phyloP scores from a whole-genome alignment of 345 rosid species.

The Ceriops zippeliana region DNA sequence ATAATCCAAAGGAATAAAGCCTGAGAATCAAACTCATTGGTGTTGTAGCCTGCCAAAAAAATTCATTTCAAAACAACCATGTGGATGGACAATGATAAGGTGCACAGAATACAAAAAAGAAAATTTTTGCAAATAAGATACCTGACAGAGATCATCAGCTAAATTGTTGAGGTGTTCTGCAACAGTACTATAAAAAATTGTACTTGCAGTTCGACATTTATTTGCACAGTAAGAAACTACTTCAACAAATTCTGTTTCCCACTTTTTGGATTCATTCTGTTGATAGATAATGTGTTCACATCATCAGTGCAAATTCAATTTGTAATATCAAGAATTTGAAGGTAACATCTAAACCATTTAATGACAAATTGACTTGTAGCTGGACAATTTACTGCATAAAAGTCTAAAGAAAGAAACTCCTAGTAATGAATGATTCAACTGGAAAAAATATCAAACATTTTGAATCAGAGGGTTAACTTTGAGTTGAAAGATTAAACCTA shows the following conservation, averaged over 20 bases:
- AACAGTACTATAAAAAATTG: conserved; percentile 41
- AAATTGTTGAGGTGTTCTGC: conserved; percentile 46
- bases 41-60: conserved; percentile 47
- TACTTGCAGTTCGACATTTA: conserved; percentile 48
- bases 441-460: background rate
- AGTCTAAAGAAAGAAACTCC: background rate
- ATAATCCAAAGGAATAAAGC: conserved; percentile 68
- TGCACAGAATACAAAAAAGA: conserved; percentile 8
- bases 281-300: conserved; percentile 4
- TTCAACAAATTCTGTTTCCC: conserved; percentile 48
- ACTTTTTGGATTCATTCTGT: conserved; percentile 48
- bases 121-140: conserved; percentile 29
- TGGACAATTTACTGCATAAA: background rate
- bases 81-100: conserved; percentile 2
- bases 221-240: conserved; percentile 67
- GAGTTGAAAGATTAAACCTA: background rate
- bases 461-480: background rate
- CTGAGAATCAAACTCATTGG: conserved; percentile 54
- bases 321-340: background rate
- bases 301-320: conserved; percentile 6
- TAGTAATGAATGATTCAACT: background rate
- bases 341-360: too few relatives aligned
- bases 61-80: conserved; percentile 18
- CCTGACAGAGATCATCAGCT: conserved; percentile 48
- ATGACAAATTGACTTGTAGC: too few relatives aligned